phyloP scores from a whole-genome alignment of 139 green algal species.

The Volvox reticuliferus region DNA sequence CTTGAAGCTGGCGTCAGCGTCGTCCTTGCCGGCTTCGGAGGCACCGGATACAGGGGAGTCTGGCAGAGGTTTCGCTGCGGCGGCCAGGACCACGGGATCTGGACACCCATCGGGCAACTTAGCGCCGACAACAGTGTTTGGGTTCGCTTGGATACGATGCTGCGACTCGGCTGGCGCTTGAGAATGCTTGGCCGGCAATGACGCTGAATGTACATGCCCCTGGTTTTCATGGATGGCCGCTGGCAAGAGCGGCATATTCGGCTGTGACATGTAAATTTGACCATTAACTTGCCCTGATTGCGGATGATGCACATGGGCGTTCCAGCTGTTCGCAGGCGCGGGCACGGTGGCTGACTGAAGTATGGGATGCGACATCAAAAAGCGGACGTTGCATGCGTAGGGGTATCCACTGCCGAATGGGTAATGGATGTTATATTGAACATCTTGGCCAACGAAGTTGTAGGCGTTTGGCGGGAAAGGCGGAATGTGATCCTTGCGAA shows the following conservation, averaged over 20 bases:
- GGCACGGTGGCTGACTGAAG: too few species aligned
- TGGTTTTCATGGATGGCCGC: not conserved
- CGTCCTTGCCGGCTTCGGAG: not conserved
- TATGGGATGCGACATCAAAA: not conserved
- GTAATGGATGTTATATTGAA: slow-evolving; percentile 47
- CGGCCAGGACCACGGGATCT: not conserved
- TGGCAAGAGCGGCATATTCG: too few species aligned
- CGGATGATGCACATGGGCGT: too few species aligned
- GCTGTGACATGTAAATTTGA: not conserved
- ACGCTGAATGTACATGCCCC: not conserved
- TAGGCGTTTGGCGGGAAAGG: not conserved
- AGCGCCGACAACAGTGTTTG: not conserved
- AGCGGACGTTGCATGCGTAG: slow-evolving; percentile 21
- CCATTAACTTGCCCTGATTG: not conserved
- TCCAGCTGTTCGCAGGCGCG: too few species aligned
- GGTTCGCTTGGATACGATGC: too few species aligned
- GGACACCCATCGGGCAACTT: not conserved
- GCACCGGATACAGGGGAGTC: not conserved
- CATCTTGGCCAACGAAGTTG: slow-evolving; percentile 15
- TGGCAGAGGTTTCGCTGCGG: not conserved
- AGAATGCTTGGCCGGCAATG: not conserved
- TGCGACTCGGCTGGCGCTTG: too few species aligned
- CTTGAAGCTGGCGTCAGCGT: not conserved
- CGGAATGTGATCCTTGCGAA: not conserved
- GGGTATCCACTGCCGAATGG: not conserved